phyloP scores from a whole-genome alignment of 148 eudicot species.

The Rhododendron molle region DNA sequence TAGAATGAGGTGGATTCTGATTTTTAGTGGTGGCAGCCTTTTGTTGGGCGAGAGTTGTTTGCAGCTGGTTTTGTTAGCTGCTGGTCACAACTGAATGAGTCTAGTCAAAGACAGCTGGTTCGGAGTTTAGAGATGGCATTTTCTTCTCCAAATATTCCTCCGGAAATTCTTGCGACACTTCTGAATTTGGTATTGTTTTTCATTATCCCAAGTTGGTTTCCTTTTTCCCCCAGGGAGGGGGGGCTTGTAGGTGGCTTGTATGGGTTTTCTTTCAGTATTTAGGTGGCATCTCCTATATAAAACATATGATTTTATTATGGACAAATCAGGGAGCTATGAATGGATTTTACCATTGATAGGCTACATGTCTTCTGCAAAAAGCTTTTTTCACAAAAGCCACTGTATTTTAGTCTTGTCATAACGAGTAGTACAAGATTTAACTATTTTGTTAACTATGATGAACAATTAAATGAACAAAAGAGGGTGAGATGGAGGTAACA shows the following conservation, averaged over 20 bases:
- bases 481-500: background rate
- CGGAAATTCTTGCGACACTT: conserved; percentile 93
- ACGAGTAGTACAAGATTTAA: background rate
- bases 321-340: background rate
- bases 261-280: background rate
- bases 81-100: conserved; percentile 85
- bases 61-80: conserved; percentile 99
- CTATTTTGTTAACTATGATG: background rate
- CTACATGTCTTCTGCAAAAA: background rate
- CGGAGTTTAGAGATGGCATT: conserved; percentile 92
- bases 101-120: conserved; percentile 78
- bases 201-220: background rate
- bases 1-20: conserved; percentile 21
- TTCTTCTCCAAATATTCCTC: conserved; percentile 96
- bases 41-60: conserved; percentile 95
- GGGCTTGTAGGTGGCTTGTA: background rate
- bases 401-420: background rate
- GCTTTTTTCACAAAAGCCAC: background rate
- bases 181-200: conserved; percentile 68
- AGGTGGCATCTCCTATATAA: background rate
- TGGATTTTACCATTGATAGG: background rate
- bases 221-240: background rate
- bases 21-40: conserved; percentile 58
- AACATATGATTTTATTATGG: background rate
- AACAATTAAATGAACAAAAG: background rate